Evolutionary conservation across 805 yeast species (phyloP).

Genomic region (Priceomyces melissophilus): DNA sequence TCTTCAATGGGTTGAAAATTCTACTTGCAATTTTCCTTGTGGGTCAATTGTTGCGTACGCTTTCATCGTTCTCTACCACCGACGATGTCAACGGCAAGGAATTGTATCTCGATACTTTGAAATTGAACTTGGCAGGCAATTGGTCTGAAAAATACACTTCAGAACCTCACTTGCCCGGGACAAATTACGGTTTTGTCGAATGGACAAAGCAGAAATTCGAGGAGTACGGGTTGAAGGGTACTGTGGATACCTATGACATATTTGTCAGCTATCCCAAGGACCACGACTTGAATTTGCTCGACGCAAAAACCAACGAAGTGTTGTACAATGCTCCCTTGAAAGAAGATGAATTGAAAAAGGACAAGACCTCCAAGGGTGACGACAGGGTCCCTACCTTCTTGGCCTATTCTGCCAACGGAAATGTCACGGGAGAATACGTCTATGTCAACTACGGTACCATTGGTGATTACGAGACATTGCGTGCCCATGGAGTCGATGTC

Average conservation of each 20-base stretch:
- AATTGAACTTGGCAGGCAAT: constrained; percentile 37
- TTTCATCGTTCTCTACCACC: too few relatives aligned
- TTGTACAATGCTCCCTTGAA: constrained; percentile 47
- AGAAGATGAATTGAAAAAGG: constrained; percentile 47
- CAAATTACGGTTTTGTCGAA: constrained; percentile 40
- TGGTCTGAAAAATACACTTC: constrained; percentile 41
- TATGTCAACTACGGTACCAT: constrained; percentile 59
- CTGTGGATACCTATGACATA: constrained; percentile 53
- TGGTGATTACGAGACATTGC: constrained; percentile 50
- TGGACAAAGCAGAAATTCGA: constrained; percentile 50
- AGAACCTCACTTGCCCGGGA: constrained; percentile 47
- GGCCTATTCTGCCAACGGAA: constrained; percentile 64
- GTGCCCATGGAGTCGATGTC: constrained; percentile 39
- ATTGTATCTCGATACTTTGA: constrained; percentile 23
- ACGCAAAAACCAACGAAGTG: constrained; percentile 26
- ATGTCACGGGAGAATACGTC: constrained; percentile 51
- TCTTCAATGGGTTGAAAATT: too few relatives aligned
- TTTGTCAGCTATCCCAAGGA: constrained; percentile 52
- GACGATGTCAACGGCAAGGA: constrained; percentile 2
- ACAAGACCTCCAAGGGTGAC: constrained; percentile 35
- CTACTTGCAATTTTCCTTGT: too few relatives aligned
- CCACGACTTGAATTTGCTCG: constrained; percentile 37
- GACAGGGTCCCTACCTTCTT: constrained; percentile 50
- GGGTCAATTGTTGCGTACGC: too few relatives aligned
- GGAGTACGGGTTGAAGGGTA: constrained; percentile 49